Conservation (phyloP, 805 yeast genomes). For the Ogataea ramenticola region DNA sequence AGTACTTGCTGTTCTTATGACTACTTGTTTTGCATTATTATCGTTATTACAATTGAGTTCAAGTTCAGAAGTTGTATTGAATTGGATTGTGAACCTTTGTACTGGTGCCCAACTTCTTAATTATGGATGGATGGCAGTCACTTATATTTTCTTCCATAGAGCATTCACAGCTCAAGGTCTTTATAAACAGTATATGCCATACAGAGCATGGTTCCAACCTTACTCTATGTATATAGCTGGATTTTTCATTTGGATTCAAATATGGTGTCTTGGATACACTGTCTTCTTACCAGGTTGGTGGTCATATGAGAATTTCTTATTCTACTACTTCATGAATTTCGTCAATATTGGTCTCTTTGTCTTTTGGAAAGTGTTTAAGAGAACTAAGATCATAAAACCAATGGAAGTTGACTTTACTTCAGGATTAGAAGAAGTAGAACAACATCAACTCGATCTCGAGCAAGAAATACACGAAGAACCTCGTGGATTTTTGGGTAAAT, state of each 20-base stretch:
- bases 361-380: slow-evolving; percentile 29
- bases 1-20: slow-evolving; percentile 43
- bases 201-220: slow-evolving; percentile 18
- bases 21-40: slow-evolving; percentile 53
- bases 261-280: slow-evolving; percentile 30
- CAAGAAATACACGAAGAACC: neutral
- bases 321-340: slow-evolving; percentile 35
- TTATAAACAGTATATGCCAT: slow-evolving; percentile 26
- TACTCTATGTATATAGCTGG: slow-evolving; percentile 27
- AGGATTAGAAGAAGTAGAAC: slow-evolving; percentile 32
- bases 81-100: slow-evolving; percentile 39
- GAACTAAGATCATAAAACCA: slow-evolving; percentile 29
- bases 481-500: neutral
- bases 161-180: slow-evolving; percentile 33
- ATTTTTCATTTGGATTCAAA: slow-evolving; percentile 22
- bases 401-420: slow-evolving; percentile 31
- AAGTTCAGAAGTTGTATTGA: slow-evolving; percentile 27
- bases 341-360: slow-evolving; percentile 29
- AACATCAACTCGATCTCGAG: slow-evolving; percentile 24
- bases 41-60: slow-evolving; percentile 51
- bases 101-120: slow-evolving; percentile 42
- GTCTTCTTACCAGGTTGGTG: slow-evolving; percentile 33
- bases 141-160: slow-evolving; percentile 34
- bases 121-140: slow-evolving; percentile 37
- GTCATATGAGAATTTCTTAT: slow-evolving; percentile 27